A percentile compares a stretch with the other conserved stretches of the same genome.
Conservation (phyloP, 2,329 filamentous ascomycete species). For the Pyrenophora tritici-repentis region DNA sequence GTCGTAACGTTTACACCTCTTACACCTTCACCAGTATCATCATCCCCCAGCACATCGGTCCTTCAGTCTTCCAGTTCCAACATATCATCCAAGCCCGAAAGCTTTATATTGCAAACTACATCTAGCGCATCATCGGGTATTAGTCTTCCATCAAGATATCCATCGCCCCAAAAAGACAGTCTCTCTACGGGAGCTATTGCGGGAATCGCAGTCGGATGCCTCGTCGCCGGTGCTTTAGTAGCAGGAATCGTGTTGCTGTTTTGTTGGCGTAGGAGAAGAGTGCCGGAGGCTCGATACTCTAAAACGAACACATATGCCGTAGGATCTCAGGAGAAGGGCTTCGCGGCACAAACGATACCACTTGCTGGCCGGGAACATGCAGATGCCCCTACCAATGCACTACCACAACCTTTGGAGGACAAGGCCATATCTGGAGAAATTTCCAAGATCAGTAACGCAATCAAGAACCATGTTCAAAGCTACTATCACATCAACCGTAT, state of each 20-base stretch:
- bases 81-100: too few relatives aligned
- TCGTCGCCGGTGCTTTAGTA: constrained; percentile 38
- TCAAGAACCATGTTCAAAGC: constrained; percentile 47
- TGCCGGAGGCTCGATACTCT: neutral
- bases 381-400: constrained; percentile 11
- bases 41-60: neutral
- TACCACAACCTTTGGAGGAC: constrained; percentile 44
- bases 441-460: constrained; percentile 38
- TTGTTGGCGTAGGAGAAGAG: constrained; percentile 23
- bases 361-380: constrained; percentile 16
- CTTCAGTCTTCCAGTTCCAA: neutral
- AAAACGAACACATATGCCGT: constrained; percentile 20
- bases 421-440: constrained; percentile 38
- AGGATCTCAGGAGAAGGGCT: constrained; percentile 27
- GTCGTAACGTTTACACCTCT: too few relatives aligned
- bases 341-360: constrained; percentile 12
- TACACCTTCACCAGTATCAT: too few relatives aligned
- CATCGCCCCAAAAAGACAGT: neutral
- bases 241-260: constrained; percentile 29
- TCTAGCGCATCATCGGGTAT: too few relatives aligned
- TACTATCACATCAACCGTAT: constrained; percentile 39
- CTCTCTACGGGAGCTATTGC: constrained; percentile 32
- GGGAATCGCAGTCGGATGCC: constrained; percentile 46
- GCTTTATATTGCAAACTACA: too few relatives aligned
- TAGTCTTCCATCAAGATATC: too few relatives aligned